Conservation (phyloP, 352 stramenopile genomes). For the Globisporangium perplexum region DNA sequence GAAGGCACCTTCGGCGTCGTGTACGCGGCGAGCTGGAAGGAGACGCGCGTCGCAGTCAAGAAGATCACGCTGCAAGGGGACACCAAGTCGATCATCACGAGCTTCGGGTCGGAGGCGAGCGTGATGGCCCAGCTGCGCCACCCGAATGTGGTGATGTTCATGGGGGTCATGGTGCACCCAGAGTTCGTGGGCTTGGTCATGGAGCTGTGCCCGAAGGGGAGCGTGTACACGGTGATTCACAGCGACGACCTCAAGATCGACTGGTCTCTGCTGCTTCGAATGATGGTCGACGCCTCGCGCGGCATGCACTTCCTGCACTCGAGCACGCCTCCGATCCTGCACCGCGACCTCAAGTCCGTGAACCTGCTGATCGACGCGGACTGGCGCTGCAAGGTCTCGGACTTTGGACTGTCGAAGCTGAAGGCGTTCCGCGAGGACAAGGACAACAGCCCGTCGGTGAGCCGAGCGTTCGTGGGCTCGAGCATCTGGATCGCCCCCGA, state of each 20-base stretch:
- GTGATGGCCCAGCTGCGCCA: conserved; percentile 82
- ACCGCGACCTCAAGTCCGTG: conserved; percentile 87
- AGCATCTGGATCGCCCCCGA: conserved; percentile 90
- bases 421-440: conserved; percentile 69
- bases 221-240: conserved; percentile 81
- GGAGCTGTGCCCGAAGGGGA: conserved; percentile 84
- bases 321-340: conserved; percentile 83
- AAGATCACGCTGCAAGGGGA: conserved; percentile 80
- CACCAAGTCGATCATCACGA: conserved; percentile 78
- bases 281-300: conserved; percentile 83
- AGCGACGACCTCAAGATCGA: conserved; percentile 73
- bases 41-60: conserved; percentile 78
- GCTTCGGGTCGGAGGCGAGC: conserved; percentile 73
- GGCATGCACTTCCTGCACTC: conserved; percentile 91
- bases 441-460: conserved; percentile 26
- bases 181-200: conserved; percentile 86
- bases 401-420: conserved; percentile 86
- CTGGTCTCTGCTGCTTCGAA: conserved; percentile 81
- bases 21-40: conserved; percentile 75
- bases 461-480: conserved; percentile 72
- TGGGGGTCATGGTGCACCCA: conserved; percentile 87
- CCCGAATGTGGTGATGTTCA: conserved; percentile 88
- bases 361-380: conserved; percentile 88
- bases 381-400: conserved; percentile 87
- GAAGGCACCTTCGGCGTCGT: conserved; percentile 74